A percentile compares a stretch with the other conserved stretches of the same genome.
phyloP scores from a whole-genome alignment of 2,329 filamentous ascomycete genomes.

The Chrysoporthe cubensis region DNA sequence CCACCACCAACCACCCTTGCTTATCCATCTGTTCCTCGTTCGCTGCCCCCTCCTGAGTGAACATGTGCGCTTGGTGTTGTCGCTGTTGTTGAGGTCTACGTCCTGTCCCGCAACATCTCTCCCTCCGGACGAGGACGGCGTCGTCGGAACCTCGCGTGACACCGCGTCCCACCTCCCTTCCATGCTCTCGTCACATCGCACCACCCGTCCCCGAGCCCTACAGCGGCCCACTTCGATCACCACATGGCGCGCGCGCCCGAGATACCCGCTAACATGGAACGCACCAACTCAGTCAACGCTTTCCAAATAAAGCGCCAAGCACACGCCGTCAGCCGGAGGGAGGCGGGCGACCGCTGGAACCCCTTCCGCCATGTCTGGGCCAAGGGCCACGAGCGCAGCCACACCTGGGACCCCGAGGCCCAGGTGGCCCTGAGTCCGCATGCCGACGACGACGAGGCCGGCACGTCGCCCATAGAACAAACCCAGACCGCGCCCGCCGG shows the following conservation, averaged over 20 bases:
- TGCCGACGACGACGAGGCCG: conserved; percentile 32
- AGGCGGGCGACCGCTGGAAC: conserved; percentile 44
- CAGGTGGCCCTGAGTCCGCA: conserved; percentile 32
- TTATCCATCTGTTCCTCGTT: background rate
- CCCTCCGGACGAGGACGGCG: background rate
- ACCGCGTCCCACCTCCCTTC: background rate
- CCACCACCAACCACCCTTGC: background rate
- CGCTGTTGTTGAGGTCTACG: background rate
- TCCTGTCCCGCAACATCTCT: background rate
- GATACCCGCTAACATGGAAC: conserved; percentile 26
- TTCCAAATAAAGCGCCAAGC: conserved; percentile 50
- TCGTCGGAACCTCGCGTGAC: background rate
- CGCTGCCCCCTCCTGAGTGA: background rate
- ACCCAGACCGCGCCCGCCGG: conserved; percentile 36
- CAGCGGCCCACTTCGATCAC: conserved; percentile 6
- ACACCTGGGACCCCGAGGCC: conserved; percentile 45
- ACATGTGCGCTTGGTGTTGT: background rate
- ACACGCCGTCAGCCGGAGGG: conserved; percentile 45
- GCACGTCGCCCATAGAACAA: conserved; percentile 40
- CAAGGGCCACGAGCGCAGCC: conserved; percentile 34
- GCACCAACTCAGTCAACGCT: conserved; percentile 46
- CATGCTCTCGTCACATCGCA: background rate
- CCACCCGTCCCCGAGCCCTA: conserved; percentile 10
- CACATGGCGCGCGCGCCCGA: background rate
- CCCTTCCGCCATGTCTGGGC: conserved; percentile 50